A percentile compares a stretch with the other conserved stretches of the same genome.
Conservation (phyloP, 495 filamentous ascomycete species). For the Evansstolkia leycettana region DNA sequence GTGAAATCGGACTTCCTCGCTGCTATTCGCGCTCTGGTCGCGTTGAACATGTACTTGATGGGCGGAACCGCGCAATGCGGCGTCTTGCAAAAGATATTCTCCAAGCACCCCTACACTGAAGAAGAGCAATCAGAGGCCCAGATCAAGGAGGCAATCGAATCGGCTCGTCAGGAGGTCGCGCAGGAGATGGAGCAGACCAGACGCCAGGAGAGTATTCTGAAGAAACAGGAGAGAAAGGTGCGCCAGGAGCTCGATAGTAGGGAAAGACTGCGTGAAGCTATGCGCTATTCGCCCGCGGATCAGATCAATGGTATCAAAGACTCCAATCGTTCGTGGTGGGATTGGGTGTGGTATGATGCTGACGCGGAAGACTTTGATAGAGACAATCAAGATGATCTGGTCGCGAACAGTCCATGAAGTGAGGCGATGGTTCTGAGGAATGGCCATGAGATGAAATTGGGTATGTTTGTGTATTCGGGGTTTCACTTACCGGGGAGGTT, state of each 20-base stretch:
- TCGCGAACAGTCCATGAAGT: too few relatives aligned
- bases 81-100: conserved; percentile 13
- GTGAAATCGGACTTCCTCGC: conserved; percentile 7
- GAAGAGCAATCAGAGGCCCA: background rate
- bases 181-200: background rate
- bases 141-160: too few relatives aligned
- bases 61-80: conserved; percentile 18
- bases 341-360: background rate
- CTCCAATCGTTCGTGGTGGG: background rate
- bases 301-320: background rate
- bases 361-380: background rate
- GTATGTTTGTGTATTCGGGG: too few relatives aligned
- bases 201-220: background rate
- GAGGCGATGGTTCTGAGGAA: too few relatives aligned
- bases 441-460: too few relatives aligned
- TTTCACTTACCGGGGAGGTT: too few relatives aligned
- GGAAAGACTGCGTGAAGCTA: background rate
- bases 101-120: conserved; percentile 7
- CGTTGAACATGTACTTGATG: conserved; percentile 16
- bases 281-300: background rate
- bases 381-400: background rate
- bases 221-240: background rate
- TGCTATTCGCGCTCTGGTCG: conserved; percentile 9
- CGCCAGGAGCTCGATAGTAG: conserved; percentile 2
- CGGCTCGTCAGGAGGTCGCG: too few relatives aligned